These are phyloP conservation scores for Mimosa pudica DNA, from an alignment of 306 rosid genomes.

Conservation along the genomic window DNA sequence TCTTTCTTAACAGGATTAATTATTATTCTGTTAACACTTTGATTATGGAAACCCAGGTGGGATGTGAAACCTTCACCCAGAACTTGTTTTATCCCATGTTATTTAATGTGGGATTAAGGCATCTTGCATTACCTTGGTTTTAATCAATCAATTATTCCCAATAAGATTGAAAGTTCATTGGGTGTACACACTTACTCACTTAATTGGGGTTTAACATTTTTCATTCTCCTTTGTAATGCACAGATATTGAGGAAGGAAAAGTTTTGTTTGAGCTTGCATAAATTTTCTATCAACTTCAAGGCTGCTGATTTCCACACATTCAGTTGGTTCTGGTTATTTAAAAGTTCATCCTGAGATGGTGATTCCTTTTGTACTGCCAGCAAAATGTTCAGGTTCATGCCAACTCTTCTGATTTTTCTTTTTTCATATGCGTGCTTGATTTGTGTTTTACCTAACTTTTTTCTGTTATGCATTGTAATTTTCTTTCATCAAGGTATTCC, in stretches of 20 bases:
- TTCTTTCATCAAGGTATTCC: slow-evolving; percentile 43
- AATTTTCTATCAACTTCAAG: slow-evolving; percentile 21
- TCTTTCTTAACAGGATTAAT: too few relatives aligned
- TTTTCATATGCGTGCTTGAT: slow-evolving; percentile 13
- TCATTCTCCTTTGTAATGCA: slow-evolving; percentile 1
- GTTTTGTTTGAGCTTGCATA: slow-evolving; percentile 3
- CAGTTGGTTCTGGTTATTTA: slow-evolving; percentile 24
- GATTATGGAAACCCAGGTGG: background rate
- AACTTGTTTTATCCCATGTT: too few relatives aligned
- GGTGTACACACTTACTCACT: background rate
- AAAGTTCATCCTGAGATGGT: slow-evolving; percentile 45
- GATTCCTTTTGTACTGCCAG: slow-evolving; percentile 38
- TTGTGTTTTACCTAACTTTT: slow-evolving; percentile 21
- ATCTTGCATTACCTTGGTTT: background rate
- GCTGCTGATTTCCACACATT: slow-evolving; percentile 28
- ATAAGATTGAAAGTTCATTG: background rate
- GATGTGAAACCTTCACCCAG: too few relatives aligned
- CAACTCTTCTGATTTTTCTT: slow-evolving; percentile 4
- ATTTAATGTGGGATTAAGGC: too few relatives aligned
- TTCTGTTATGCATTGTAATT: slow-evolving; percentile 39
- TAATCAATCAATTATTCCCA: background rate
- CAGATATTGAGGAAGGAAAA: slow-evolving; percentile 9
- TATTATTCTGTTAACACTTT: background rate
- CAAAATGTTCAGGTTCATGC: slow-evolving; percentile 46
- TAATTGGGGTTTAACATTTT: background rate